Evolutionary conservation across 495 filamentous ascomycete genomes (phyloP), one percentile per base, ranked within the genome.

Genomic region (Darksidea phi): DNA sequence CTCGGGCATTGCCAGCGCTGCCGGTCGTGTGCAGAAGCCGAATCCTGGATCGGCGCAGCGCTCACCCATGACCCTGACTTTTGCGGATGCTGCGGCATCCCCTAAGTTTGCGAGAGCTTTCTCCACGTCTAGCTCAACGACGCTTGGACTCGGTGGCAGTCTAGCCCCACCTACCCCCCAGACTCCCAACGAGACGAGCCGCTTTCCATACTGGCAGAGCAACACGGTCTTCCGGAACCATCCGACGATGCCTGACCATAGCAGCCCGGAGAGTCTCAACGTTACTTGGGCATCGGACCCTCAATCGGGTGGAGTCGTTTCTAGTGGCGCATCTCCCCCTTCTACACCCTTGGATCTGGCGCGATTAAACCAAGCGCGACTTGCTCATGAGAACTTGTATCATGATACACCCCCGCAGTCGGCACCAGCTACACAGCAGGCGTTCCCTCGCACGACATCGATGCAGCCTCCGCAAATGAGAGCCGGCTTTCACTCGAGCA

Each of bases 381-480:
- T 66, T 8, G 57, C n/a, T 21, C 50, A 61, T 26, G 43, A 52
- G 7, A 58, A 55, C 46, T 42, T 71, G 28, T 70, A 66, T 52
- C 68, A 69, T 54, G 68, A 74, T 46, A 76, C 74, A 7, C 73
- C 74, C 17, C 74, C 74, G 10, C 74, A 76, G 54, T 75, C 73
- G 1, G 74, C 74, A 15, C 74, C 74, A 10, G 73, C 74, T 17
- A 65, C 61, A n/a, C 74, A 76, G 46, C 70, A 72, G 53, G 60
- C 63, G 43, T 75, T 75, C 52, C 68, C 73, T 43, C 49, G 58
- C 15, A 34, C 61, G 28, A 34, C 55, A 10, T 61, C 59, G 20
- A 56, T 65, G 50, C 50, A 57, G 12, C 69, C 67, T n/a, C 57
- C 63, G 13, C 62, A 68, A n/a, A 48, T 56, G 32, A 42, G 37